Evolutionary conservation across 2,329 filamentous ascomycete species (phyloP).

Genomic region (Pseudogymnoascus sp.): DNA sequence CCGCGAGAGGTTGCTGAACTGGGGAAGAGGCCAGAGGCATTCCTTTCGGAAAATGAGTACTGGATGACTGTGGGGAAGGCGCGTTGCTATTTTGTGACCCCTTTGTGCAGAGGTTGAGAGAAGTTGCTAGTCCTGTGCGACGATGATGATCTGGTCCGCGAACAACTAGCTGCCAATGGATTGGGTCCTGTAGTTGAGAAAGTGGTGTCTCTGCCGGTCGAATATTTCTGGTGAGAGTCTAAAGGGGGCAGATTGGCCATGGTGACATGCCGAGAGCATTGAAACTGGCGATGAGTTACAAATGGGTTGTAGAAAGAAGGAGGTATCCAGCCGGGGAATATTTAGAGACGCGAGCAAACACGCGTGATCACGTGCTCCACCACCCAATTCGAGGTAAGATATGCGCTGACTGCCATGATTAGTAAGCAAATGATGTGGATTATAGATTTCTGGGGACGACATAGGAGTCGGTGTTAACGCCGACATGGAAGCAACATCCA

Average conservation of each 20-base stretch:
- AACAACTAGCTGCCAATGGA: conserved; percentile 16
- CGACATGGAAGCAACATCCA: neutral
- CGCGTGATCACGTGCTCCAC: neutral
- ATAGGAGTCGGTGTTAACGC: neutral
- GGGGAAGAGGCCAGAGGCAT: conserved; percentile 42
- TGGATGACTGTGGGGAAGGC: conserved; percentile 76
- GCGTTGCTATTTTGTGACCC: conserved; percentile 49
- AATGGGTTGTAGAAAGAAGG: neutral
- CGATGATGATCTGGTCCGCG: conserved; percentile 19
- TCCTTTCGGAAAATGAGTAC: conserved; percentile 61
- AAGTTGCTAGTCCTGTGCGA: conserved; percentile 30
- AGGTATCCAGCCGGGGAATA: neutral
- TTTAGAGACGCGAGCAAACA: neutral
- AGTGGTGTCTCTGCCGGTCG: conserved; percentile 16
- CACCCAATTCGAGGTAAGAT: neutral
- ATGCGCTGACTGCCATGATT: too few species aligned
- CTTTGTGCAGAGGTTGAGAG: conserved; percentile 35
- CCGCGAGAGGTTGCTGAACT: conserved; percentile 28
- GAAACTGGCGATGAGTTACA: neutral
- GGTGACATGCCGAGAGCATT: neutral
- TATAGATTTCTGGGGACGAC: neutral
- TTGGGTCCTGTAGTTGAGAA: conserved; percentile 22
- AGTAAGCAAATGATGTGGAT: neutral
- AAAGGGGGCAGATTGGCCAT: neutral
- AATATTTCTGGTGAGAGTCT: conserved; percentile 1